These are phyloP conservation scores for Lanmaoa pseudosensibilis DNA, from an alignment of 768 basidiomycete species.

Conservation along the genomic window DNA sequence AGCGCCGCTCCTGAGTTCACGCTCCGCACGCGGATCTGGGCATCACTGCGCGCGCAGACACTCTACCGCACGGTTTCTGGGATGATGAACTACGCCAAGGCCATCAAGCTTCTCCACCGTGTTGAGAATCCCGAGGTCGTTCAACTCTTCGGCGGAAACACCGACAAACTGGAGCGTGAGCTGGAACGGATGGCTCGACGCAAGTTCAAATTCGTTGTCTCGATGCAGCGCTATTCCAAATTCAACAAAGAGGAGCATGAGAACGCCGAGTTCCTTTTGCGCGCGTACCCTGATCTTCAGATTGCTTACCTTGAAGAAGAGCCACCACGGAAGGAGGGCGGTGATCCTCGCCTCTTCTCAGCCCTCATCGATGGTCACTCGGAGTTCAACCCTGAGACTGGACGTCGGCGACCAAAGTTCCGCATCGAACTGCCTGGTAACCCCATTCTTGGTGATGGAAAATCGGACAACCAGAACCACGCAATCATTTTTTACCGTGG, in stretches of 20 bases:
- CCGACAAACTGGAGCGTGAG: slow-evolving; percentile 93
- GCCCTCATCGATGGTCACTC: slow-evolving; percentile 97
- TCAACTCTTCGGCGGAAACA: slow-evolving; percentile 95
- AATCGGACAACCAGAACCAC: slow-evolving; percentile 99
- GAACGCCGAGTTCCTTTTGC: slow-evolving; percentile 96
- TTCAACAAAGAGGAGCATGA: slow-evolving; percentile 99
- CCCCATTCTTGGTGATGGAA: slow-evolving; percentile 98
- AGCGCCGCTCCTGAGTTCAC: slow-evolving; percentile 98
- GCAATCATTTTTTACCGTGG: slow-evolving; percentile 99
- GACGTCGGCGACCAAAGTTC: slow-evolving; percentile 92
- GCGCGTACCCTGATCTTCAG: slow-evolving; percentile 97
- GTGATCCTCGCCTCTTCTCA: slow-evolving; percentile 93
- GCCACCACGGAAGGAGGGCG: slow-evolving; percentile 88
- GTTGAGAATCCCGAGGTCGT: slow-evolving; percentile 99
- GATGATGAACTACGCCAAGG: slow-evolving; percentile 99
- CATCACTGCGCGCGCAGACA: slow-evolving; percentile 96
- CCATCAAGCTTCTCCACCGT: slow-evolving; percentile 98
- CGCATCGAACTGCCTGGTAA: slow-evolving; percentile 98
- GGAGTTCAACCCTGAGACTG: slow-evolving; percentile 88
- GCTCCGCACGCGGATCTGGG: slow-evolving; percentile 98
- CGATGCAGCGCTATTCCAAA: slow-evolving; percentile 99
- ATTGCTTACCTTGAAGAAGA: slow-evolving; percentile 99
- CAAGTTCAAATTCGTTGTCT: slow-evolving; percentile 99
- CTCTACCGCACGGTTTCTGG: slow-evolving; percentile 98
- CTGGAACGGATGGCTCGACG: slow-evolving; percentile 96